Base-by-base conservation (phyloP, 345 rosid species). In the Brassica cretica region DNA sequence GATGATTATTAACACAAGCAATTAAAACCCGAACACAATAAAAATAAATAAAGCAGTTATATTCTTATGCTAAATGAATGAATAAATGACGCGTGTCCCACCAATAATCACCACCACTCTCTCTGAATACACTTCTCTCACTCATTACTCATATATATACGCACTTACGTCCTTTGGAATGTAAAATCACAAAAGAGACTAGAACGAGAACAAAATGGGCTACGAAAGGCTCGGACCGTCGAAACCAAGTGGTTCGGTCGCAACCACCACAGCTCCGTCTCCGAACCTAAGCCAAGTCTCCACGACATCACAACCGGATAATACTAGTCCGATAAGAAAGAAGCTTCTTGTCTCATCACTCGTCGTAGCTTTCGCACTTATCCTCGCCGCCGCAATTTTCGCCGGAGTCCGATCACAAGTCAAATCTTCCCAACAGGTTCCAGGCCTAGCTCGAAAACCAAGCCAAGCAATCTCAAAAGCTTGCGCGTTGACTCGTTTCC, bases 391-490 rank as follows among this genome's bases (percentile, higher is more conserved):
- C 25, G 90, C 82, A 2, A 80, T 89, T 30, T 86, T 89, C 44
- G 89, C 91, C 66, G 85, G 86, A 14, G 12, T 86, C 46, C 81
- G 85, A 55, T 8, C 73, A 8, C 68, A 62, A 6, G 72, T 86
- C 10, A 74, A 71, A 33, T 65, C 56, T 25, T 71, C 2, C 5
- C 37, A 30, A 3, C 80, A 39, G 64, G 71, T n/a, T 0, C 84
- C 76, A 7, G 39, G 71, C 32, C 58, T 82, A 21, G 69, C 82
- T 73, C 87, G 84, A 7, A 88, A 82, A 75, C 92, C 99, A n/a
- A 90, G 91, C 14, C 84, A 85, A 70, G 91, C 99, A 7, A 91
- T 95, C 9, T 91, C 96, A 0, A 75, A 80, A 72, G 66, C 90
- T 0, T 95, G 99, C 73, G 80, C 85, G 63, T 84, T 55, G 60